Evolutionary conservation across 2,329 filamentous ascomycete genomes (phyloP), one percentile per base, ranked within the genome.

Genomic region (Cladorrhinum sp.): DNA sequence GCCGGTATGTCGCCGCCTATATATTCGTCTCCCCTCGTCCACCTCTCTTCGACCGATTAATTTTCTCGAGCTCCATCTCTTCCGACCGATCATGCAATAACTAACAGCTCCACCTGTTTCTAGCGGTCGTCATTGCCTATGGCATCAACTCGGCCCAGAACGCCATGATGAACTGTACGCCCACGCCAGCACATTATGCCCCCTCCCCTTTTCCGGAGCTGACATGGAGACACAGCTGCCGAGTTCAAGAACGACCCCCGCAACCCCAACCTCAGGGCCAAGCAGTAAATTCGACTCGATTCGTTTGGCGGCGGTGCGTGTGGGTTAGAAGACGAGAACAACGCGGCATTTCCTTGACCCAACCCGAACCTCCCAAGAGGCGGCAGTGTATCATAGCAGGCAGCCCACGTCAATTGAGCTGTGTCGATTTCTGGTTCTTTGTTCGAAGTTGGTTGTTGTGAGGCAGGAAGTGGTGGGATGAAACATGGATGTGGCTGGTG

Each of bases 231-330:
- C 24, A 39, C 71, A 98, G 94, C 87, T 82, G 91, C 90, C 71
- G 92, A 98, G 82, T 97, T 86, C 86, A 96, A 93, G 88, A 96
- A 96, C 83, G 94, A 98, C 80, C 92, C 93, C 69, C 88, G 93
- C 78, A 97, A 97, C 86, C 87, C 87, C 68, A 80, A 82, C 70
- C 77, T 76, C 69, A 83, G 72, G 62, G 67, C 73, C 52, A 72
- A 71, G 59, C 81, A 84, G 74, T 84, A 82, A 71, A 62, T 51
- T 50, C 42, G 60, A 73, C 10, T 16, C 16, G n/a, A 46, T 21
- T 46, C 42, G n/a, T 18, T 8, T 21, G 42, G 42, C 42, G n/a
- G n/a, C 42, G n/a, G 18, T 46, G 42, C 18, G 42, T 21, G 6
- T 46, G 42, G 42, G 18, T 18, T 53, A 57, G 58, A 65, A 65